phyloP scores from a whole-genome alignment of 176 grass and related monocot species.

The Musa troglodytarum region DNA sequence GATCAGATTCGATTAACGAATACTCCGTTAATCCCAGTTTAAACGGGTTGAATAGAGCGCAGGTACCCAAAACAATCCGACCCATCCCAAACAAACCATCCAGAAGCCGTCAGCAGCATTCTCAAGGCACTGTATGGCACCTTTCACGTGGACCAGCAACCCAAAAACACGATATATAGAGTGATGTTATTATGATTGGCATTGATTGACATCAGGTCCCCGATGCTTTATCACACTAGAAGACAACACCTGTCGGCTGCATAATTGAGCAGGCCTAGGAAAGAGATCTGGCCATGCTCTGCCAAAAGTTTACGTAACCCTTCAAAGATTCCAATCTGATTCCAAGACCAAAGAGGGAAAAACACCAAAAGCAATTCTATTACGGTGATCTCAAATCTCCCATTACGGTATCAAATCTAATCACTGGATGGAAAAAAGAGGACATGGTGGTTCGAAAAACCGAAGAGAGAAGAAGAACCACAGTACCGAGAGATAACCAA shows the following conservation, averaged over 20 bases:
- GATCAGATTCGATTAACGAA: too few relatives aligned
- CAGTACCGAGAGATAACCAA: neutral
- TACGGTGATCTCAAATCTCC: too few relatives aligned
- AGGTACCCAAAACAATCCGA: too few relatives aligned
- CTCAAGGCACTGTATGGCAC: too few relatives aligned
- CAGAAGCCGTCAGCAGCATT: too few relatives aligned
- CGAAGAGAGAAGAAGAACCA: neutral
- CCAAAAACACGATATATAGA: too few relatives aligned
- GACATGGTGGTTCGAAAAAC: neutral
- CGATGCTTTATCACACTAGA: neutral
- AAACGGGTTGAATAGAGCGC: too few relatives aligned
- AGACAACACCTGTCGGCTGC: neutral
- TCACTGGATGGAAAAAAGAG: neutral
- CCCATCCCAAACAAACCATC: too few relatives aligned
- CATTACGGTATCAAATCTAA: constrained; percentile 1
- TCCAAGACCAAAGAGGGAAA: neutral
- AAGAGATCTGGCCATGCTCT: neutral
- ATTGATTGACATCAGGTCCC: too few relatives aligned
- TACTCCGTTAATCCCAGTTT: too few relatives aligned
- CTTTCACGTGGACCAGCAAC: too few relatives aligned
- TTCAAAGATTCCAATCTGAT: neutral
- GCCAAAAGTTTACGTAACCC: neutral
- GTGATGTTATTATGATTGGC: too few relatives aligned
- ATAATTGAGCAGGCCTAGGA: neutral
- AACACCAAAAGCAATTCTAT: neutral